phyloP scores from a whole-genome alignment of 805 yeast genomes.

The Cyberlindnera veronae region DNA sequence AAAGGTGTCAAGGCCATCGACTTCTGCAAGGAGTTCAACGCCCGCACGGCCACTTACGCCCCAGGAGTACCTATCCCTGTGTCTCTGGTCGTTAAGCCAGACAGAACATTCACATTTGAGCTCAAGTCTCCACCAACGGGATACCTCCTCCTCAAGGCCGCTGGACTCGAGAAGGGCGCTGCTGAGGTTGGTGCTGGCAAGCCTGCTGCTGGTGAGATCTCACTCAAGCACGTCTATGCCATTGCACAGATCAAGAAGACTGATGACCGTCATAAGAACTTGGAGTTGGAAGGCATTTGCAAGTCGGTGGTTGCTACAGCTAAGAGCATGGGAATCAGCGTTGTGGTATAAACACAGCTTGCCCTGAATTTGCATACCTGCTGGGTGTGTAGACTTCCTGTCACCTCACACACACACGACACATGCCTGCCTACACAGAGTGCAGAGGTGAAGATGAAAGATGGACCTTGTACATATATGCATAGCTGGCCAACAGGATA shows the following conservation, averaged over 20 bases:
- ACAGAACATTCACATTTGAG: conserved; percentile 82
- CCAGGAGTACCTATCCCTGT: conserved; percentile 93
- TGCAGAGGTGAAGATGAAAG: too few relatives aligned
- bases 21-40: conserved; percentile 97
- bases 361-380: too few relatives aligned
- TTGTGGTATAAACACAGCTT: conserved; percentile 59
- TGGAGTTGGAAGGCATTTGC: conserved; percentile 70
- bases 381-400: not conserved
- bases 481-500: too few relatives aligned
- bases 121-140: conserved; percentile 91
- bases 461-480: too few relatives aligned
- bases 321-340: conserved; percentile 81
- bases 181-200: conserved; percentile 54
- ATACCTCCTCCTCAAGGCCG: conserved; percentile 78
- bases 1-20: conserved; percentile 98
- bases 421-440: too few relatives aligned
- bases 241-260: conserved; percentile 90
- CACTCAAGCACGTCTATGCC: conserved; percentile 89
- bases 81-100: conserved; percentile 82
- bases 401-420: not conserved
- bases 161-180: conserved; percentile 76
- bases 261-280: conserved; percentile 71
- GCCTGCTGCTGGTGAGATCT: conserved; percentile 56
- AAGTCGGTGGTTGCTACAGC: conserved; percentile 87
- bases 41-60: conserved; percentile 82